A percentile compares a stretch with the other conserved stretches of the same genome.
These are phyloP conservation scores for Polygonum aviculare DNA, from an alignment of 148 eudicot genomes.

Conservation along the genomic window DNA sequence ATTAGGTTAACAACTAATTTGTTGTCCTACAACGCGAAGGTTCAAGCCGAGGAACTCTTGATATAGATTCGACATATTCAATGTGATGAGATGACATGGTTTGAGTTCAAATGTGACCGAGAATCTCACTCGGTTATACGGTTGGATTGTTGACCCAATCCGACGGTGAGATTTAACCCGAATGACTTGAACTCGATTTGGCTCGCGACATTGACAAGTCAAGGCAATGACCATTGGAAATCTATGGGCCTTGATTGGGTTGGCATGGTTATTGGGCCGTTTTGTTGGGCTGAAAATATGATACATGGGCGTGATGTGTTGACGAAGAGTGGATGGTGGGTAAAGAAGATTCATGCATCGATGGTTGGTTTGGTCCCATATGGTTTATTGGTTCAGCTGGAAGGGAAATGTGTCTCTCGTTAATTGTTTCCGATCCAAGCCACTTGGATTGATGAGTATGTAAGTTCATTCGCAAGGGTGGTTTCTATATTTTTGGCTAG, in stretches of 20 bases:
- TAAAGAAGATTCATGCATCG: neutral
- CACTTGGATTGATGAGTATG: neutral
- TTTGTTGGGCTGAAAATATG: neutral
- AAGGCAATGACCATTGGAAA: neutral
- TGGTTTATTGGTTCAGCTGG: neutral
- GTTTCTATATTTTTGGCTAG: too few relatives aligned
- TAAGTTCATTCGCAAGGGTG: neutral
- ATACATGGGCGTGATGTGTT: neutral
- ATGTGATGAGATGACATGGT: neutral
- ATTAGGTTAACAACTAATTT: neutral
- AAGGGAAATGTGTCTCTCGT: neutral
- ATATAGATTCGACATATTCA: neutral
- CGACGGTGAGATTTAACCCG: neutral
- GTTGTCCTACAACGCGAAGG: neutral
- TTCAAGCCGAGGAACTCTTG: conserved; percentile 2
- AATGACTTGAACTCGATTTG: neutral
- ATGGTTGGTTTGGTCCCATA: neutral
- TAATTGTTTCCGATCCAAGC: neutral
- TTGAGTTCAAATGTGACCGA: neutral
- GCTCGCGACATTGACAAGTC: neutral
- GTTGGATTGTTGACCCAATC: neutral
- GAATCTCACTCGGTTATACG: neutral
- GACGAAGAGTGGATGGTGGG: neutral
- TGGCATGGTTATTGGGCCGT: neutral
- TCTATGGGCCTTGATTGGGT: neutral